Conservation (phyloP, 345 rosid species). For the Gossypium anomalum region DNA sequence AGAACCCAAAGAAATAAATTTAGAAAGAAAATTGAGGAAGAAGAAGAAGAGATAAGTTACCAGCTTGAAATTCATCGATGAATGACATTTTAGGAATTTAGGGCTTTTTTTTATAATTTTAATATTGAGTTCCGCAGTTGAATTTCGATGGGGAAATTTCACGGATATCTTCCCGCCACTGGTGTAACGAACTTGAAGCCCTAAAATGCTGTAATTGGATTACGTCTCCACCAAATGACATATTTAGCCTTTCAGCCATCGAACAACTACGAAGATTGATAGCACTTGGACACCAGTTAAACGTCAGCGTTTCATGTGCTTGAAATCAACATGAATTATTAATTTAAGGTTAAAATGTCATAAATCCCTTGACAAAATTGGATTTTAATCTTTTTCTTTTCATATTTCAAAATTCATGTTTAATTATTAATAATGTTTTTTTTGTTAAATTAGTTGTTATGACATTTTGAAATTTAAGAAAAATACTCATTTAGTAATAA, state of each 20-base stretch:
- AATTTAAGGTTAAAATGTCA: too few species aligned
- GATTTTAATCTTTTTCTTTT: too few species aligned
- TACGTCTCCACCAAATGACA: background rate
- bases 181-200: background rate
- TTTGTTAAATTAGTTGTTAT: too few species aligned
- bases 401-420: too few species aligned
- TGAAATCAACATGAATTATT: too few species aligned
- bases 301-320: too few species aligned
- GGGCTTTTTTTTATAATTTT: background rate
- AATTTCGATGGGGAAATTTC: background rate
- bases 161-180: slow-evolving; percentile 9
- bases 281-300: too few species aligned
- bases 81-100: slow-evolving; percentile 15
- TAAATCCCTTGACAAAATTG: too few species aligned
- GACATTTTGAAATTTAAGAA: too few species aligned
- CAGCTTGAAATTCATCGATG: slow-evolving; percentile 17
- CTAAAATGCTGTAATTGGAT: background rate
- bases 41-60: background rate
- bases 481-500: too few species aligned
- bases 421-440: too few species aligned
- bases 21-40: background rate
- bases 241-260: background rate
- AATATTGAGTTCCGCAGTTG: background rate
- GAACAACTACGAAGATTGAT: background rate
- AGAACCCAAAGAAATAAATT: background rate